Conservation (phyloP, 2,329 filamentous ascomycete species). For the Epichloe amarillans region DNA sequence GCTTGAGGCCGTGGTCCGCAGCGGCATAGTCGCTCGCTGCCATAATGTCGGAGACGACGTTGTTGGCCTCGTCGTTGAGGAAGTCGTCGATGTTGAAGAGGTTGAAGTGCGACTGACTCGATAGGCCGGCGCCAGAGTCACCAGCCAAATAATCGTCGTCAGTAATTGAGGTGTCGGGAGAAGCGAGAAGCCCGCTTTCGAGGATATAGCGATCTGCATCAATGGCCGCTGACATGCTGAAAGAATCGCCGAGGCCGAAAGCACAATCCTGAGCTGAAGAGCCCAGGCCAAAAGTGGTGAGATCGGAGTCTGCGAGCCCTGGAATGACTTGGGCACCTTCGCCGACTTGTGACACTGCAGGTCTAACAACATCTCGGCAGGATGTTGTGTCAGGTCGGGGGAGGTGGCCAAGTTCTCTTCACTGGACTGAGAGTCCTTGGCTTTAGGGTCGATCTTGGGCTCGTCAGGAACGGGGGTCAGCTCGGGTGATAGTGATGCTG, state of each 20-base stretch:
- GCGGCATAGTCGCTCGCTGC: conserved; percentile 36
- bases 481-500: conserved; percentile 46
- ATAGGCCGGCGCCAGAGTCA: conserved; percentile 39
- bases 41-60: conserved; percentile 32
- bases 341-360: conserved; percentile 99
- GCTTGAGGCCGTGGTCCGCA: conserved; percentile 38
- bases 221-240: conserved; percentile 55
- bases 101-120: conserved; percentile 26
- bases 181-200: conserved; percentile 65
- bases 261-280: conserved; percentile 46
- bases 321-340: conserved; percentile 39
- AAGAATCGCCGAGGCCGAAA: conserved; percentile 56
- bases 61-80: conserved; percentile 38
- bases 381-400: conserved; percentile 99
- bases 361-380: conserved; percentile 99
- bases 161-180: conserved; percentile 52
- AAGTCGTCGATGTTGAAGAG: conserved; percentile 41
- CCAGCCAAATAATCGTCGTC: conserved; percentile 54
- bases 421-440: conserved; percentile 10
- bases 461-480: conserved; percentile 37
- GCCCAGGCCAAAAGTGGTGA: conserved; percentile 28
- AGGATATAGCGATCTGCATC: conserved; percentile 62
- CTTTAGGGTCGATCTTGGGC: conserved; percentile 4
- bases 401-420: conserved; percentile 29
- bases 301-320: conserved; percentile 27